A percentile compares a stretch with the other conserved stretches of the same genome.
phyloP scores from a whole-genome alignment of 2,329 filamentous ascomycete species.

The Keithomyces neogunnii region DNA sequence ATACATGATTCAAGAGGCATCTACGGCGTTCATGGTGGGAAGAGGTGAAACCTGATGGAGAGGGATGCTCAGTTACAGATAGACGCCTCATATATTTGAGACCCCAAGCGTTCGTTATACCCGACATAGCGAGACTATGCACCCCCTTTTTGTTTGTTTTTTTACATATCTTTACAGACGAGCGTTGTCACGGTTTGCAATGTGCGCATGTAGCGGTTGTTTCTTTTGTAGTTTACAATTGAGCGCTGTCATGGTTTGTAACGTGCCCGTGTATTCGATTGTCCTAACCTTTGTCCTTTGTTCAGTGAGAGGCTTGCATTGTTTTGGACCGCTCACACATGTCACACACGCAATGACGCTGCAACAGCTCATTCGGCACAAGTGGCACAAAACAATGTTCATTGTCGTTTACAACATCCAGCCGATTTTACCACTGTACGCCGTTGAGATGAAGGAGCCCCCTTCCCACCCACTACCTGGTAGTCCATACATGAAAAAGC shows the following conservation, averaged over 20 bases:
- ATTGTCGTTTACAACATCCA: background rate
- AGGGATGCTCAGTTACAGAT: background rate
- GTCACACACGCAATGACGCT: background rate
- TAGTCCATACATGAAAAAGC: background rate
- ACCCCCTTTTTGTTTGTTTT: background rate
- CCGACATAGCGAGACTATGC: background rate
- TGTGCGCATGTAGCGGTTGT: too few species aligned
- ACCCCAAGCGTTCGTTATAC: background rate
- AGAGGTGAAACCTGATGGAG: background rate
- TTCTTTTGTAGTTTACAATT: too few species aligned
- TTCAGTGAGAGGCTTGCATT: too few species aligned
- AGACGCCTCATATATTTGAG: background rate
- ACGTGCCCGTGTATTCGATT: too few species aligned
- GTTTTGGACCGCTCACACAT: background rate
- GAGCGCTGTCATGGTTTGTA: too few species aligned
- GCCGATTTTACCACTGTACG: background rate
- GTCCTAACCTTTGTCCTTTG: too few species aligned
- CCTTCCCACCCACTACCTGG: background rate
- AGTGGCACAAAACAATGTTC: background rate
- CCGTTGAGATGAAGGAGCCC: background rate
- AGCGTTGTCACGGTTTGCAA: too few species aligned
- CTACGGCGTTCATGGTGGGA: background rate
- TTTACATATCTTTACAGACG: too few species aligned
- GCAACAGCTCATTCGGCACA: background rate
- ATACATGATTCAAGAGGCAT: background rate